phyloP scores from a whole-genome alignment of 768 basidiomycete genomes.

The Russula brevipes region DNA sequence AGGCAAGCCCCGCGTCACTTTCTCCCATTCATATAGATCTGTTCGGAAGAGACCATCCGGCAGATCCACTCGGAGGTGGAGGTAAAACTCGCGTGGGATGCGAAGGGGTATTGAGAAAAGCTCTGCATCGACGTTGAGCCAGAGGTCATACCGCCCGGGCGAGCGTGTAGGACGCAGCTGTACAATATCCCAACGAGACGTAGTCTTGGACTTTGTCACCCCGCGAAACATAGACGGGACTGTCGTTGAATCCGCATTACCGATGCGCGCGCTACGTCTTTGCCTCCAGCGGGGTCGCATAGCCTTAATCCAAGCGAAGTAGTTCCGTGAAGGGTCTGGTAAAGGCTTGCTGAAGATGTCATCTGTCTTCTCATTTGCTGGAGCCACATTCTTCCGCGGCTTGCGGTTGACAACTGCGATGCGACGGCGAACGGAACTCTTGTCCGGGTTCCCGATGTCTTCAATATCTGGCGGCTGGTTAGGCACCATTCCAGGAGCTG shows the following conservation, averaged over 20 bases:
- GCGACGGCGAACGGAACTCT: constrained; percentile 34
- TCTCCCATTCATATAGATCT: constrained; percentile 64
- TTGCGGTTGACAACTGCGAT: constrained; percentile 54
- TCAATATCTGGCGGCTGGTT: constrained; percentile 48
- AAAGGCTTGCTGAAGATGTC: constrained; percentile 34
- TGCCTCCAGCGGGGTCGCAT: constrained; percentile 77
- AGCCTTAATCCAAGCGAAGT: constrained; percentile 70
- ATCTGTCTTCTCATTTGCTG: constrained; percentile 38
- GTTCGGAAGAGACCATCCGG: constrained; percentile 62
- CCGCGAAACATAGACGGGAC: constrained; percentile 74
- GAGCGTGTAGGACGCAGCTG: constrained; percentile 77
- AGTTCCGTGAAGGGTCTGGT: constrained; percentile 63
- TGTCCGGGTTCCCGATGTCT: constrained; percentile 39
- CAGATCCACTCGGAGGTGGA: constrained; percentile 74
- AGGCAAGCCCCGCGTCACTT: constrained; percentile 73
- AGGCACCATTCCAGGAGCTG: constrained; percentile 32
- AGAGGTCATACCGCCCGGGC: constrained; percentile 79
- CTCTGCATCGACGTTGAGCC: constrained; percentile 78
- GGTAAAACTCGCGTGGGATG: constrained; percentile 87
- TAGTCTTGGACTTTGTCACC: constrained; percentile 50
- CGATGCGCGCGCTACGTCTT: constrained; percentile 43
- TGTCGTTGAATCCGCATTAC: constrained; percentile 35
- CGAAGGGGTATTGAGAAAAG: constrained; percentile 78
- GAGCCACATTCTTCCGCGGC: constrained; percentile 35
- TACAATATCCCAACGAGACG: constrained; percentile 84